Conservation (phyloP, 805 yeast species). For the Jamesozyma spencerorum region DNA sequence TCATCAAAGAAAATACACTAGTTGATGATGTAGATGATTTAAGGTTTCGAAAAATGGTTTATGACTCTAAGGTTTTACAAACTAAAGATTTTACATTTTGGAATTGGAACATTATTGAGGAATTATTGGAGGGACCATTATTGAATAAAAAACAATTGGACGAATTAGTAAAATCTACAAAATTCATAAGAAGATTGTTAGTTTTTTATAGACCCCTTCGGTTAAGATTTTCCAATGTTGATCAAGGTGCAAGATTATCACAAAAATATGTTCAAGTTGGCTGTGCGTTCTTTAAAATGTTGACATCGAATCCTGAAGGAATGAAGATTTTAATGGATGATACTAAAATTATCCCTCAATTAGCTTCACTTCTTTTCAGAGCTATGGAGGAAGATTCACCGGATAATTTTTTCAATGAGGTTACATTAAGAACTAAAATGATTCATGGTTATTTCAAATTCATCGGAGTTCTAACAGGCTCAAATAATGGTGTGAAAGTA, state of each 20-base stretch:
- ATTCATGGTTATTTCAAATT: slow-evolving; percentile 71
- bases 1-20: slow-evolving; percentile 18
- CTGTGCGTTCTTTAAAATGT: slow-evolving; percentile 57
- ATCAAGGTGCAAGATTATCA: slow-evolving; percentile 39
- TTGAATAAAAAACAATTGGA: slow-evolving; percentile 62
- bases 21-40: slow-evolving; percentile 45
- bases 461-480: slow-evolving; percentile 60
- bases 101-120: slow-evolving; percentile 74
- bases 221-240: slow-evolving; percentile 56
- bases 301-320: slow-evolving; percentile 59
- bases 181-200: slow-evolving; percentile 72
- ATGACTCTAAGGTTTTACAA: slow-evolving; percentile 60
- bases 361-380: slow-evolving; percentile 69
- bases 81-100: slow-evolving; percentile 75
- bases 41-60: slow-evolving; percentile 55
- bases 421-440: slow-evolving; percentile 51
- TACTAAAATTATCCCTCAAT: slow-evolving; percentile 68
- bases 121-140: slow-evolving; percentile 79
- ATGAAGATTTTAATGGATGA: slow-evolving; percentile 55
- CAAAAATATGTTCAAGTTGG: slow-evolving; percentile 62
- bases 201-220: slow-evolving; percentile 91
- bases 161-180: slow-evolving; percentile 69
- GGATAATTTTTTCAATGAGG: slow-evolving; percentile 64
- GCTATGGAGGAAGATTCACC: slow-evolving; percentile 30
- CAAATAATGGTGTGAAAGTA: slow-evolving; percentile 53